Conservation (phyloP, 768 basidiomycete genomes). For the Leccinum disarticulatum region DNA sequence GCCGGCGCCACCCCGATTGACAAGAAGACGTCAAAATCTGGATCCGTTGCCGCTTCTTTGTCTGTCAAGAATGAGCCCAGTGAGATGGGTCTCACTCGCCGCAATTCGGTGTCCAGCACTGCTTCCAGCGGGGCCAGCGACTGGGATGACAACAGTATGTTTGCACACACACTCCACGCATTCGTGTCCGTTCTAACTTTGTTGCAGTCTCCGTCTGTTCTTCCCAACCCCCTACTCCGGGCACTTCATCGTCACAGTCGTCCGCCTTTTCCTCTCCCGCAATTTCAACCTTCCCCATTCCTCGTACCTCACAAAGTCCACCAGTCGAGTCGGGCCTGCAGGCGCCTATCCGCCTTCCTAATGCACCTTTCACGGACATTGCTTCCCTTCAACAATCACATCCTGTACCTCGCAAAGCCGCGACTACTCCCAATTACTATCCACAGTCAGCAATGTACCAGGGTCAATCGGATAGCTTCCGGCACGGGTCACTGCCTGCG, state of each 20-base stretch:
- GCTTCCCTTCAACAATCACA: constrained; percentile 48
- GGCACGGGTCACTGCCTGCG: constrained; percentile 32
- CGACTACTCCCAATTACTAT: constrained; percentile 35
- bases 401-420: constrained; percentile 33
- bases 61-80: constrained; percentile 65
- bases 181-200: not conserved
- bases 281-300: constrained; percentile 57
- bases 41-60: constrained; percentile 38
- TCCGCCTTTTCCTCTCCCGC: constrained; percentile 71
- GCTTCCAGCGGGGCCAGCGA: constrained; percentile 58
- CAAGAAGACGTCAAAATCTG: constrained; percentile 34
- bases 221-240: constrained; percentile 37
- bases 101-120: constrained; percentile 62
- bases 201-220: constrained; percentile 28
- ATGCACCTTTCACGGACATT: constrained; percentile 69
- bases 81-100: constrained; percentile 51
- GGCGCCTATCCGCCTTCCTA: constrained; percentile 64
- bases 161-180: rapidly evolving
- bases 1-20: constrained; percentile 21
- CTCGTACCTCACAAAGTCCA: constrained; percentile 53
- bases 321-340: constrained; percentile 46
- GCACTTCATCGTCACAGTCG: constrained; percentile 55
- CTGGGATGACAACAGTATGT: constrained; percentile 79
- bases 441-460: constrained; percentile 29
- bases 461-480: constrained; percentile 30